Percentiles rank a stretch among this genome's conserved stretches.
Evolutionary conservation across 2,329 filamentous ascomycete species (phyloP).

Genomic region (Zymoseptoria brevis): DNA sequence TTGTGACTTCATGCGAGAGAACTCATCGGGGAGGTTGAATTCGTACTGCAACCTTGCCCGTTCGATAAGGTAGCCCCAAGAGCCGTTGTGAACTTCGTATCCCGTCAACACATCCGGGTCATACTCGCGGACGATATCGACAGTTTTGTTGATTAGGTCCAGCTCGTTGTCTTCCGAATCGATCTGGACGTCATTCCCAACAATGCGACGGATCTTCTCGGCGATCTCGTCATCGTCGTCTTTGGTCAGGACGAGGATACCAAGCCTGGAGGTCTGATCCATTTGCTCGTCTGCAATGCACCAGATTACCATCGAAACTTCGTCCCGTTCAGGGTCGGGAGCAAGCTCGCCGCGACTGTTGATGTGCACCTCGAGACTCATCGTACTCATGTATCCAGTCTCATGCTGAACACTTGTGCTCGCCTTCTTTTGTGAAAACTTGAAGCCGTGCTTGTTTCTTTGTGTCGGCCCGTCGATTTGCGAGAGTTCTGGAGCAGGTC

Average conservation of each 20-base stretch:
- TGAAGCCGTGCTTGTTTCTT: constrained; percentile 71
- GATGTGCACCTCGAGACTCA: constrained; percentile 89
- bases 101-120: constrained; percentile 93
- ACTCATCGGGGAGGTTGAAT: constrained; percentile 81
- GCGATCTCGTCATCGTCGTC: constrained; percentile 50
- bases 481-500: constrained; percentile 47
- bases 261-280: constrained; percentile 60
- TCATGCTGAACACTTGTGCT: constrained; percentile 74
- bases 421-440: constrained; percentile 69
- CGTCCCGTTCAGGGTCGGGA: constrained; percentile 85
- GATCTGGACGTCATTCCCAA: constrained; percentile 50
- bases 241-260: constrained; percentile 59
- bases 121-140: constrained; percentile 72
- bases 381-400: constrained; percentile 88
- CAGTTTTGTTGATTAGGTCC: constrained; percentile 74
- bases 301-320: constrained; percentile 86
- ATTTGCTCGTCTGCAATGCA: constrained; percentile 57
- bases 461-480: constrained; percentile 88
- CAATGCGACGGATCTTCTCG: constrained; percentile 54
- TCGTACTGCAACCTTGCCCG: constrained; percentile 79
- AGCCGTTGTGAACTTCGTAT: constrained; percentile 86
- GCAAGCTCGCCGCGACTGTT: constrained; percentile 74
- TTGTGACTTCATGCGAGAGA: constrained; percentile 79
- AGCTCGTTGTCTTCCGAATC: constrained; percentile 71
- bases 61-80: constrained; percentile 95